Conservation (phyloP, 257 asterid genomes). For the Anisodus tanguticus region DNA sequence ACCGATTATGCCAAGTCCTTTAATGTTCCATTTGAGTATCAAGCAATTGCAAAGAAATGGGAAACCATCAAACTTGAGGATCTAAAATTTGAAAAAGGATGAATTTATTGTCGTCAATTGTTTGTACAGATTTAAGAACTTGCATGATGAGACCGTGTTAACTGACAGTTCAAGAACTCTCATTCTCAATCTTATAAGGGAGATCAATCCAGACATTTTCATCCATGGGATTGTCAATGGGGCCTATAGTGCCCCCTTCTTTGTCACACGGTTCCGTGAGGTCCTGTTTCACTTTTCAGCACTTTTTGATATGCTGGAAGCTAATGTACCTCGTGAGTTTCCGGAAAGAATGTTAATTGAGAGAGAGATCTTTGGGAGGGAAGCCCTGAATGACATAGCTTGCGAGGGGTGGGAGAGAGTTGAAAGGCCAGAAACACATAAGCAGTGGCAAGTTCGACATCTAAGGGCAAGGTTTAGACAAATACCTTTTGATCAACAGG, state of each 20-base stretch:
- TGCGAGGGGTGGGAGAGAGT: conserved; percentile 87
- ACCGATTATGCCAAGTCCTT: conserved; percentile 53
- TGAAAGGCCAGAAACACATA: conserved; percentile 78
- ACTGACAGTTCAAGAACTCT: conserved; percentile 54
- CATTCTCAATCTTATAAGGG: conserved; percentile 62
- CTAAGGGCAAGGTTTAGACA: conserved; percentile 65
- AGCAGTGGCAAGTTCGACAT: conserved; percentile 77
- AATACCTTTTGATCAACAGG: conserved; percentile 47
- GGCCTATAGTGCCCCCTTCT: conserved; percentile 68
- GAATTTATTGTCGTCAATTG: conserved; percentile 66
- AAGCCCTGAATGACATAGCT: conserved; percentile 77
- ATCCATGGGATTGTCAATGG: conserved; percentile 75
- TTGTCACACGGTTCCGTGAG: conserved; percentile 72
- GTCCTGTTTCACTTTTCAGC: conserved; percentile 76
- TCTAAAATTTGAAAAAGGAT: conserved; percentile 58
- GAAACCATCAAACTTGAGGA: conserved; percentile 65
- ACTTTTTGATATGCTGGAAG: conserved; percentile 71
- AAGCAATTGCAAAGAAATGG: conserved; percentile 71
- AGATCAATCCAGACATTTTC: conserved; percentile 65
- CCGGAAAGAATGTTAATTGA: conserved; percentile 68
- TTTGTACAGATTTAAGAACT: conserved; percentile 53
- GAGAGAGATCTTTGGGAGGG: conserved; percentile 69
- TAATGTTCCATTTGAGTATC: conserved; percentile 65
- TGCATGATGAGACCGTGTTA: conserved; percentile 62
- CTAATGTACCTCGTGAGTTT: conserved; percentile 58